Evolutionary conservation across 2,329 filamentous ascomycete genomes (phyloP).

Genomic region (Botrytis cinerea): DNA sequence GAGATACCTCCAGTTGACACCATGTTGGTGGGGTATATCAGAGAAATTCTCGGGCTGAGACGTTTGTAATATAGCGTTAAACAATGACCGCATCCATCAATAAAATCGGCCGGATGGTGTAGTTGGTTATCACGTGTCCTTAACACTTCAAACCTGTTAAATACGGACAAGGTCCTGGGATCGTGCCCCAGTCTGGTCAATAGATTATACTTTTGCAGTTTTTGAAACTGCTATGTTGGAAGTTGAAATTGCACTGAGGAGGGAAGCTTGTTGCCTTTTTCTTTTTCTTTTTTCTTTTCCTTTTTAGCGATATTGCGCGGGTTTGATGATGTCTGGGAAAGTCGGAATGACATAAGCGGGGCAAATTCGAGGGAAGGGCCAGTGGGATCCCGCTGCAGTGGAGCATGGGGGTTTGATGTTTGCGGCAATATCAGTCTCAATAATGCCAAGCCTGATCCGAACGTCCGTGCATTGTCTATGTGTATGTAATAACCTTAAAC

Average conservation of each 20-base stretch:
- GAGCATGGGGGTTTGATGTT: background rate
- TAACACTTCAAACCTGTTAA: slow-evolving; percentile 4
- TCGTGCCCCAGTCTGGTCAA: slow-evolving; percentile 16
- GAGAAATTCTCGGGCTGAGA: no score
- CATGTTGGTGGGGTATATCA: background rate
- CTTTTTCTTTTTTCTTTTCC: background rate
- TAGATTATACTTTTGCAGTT: accelerated
- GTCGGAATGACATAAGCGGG: background rate
- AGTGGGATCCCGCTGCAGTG: background rate
- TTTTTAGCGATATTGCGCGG: background rate
- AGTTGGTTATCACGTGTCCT: slow-evolving; percentile 26
- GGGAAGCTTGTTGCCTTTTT: background rate
- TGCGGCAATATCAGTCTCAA: background rate
- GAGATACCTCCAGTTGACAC: background rate
- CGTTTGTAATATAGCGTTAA: no score
- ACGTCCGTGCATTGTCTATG: slow-evolving; percentile 7
- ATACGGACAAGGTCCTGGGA: slow-evolving; percentile 19
- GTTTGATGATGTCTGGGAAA: background rate
- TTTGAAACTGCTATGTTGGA: background rate
- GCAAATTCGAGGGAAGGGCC: background rate
- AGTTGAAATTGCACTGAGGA: no score
- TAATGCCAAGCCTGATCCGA: background rate
- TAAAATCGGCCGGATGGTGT: slow-evolving; percentile 19
- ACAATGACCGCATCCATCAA: no score
- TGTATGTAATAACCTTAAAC: background rate